Base-by-base conservation (phyloP, 495 filamentous ascomycete species). In the Aspergillus coremiiformis region DNA sequence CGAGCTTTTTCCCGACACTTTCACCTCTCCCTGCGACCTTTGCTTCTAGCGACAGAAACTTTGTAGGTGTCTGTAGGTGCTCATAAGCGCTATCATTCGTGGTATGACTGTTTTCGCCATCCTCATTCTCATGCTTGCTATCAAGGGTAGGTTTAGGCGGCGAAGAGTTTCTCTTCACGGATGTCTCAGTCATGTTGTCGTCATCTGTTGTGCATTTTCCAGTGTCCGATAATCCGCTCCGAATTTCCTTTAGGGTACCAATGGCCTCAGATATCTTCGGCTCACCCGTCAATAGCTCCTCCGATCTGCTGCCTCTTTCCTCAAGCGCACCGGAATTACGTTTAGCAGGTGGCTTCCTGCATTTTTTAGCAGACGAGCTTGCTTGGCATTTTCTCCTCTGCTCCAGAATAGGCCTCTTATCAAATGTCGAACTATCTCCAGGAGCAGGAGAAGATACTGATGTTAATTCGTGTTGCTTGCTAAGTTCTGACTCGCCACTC, bases 1-100 rank as follows among this genome's bases (percentile, higher is more conserved):
- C 39, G 5, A 71, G 53, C 33, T 66, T 69, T 33, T 54, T 42
- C 6, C 62, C 68, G 22, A 69, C 56, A 19, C 37, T 29, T 41
- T 61, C 46, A 3, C 66, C 68, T 49, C 65, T 64, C 17, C 68
- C 66, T 49, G 20, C 30, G 21, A 14, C 10, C 5, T 30, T 17
- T 20, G 29, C 35, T 3, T 3, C 26, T 44, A 11, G 23, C 20
- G 6, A 8, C 15, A 43, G 11, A 15, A 14, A 12, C 14, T 59
- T 19, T 8, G 4, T 48, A 48, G 22, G 3, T 19, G 9, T 0
- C 2, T 15, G 15, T 23, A 17, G n/a, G 32, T n/a, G 22, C 14
- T 5, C 47, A 32, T 23, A 9, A 5, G 14, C 21, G n/a, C 14
- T 35, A 35, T 1, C n/a, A 14, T 35, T n/a, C n/a, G 14, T 35